Conservation (phyloP, 179 eudicot species). For the Drosera spatulata region DNA sequence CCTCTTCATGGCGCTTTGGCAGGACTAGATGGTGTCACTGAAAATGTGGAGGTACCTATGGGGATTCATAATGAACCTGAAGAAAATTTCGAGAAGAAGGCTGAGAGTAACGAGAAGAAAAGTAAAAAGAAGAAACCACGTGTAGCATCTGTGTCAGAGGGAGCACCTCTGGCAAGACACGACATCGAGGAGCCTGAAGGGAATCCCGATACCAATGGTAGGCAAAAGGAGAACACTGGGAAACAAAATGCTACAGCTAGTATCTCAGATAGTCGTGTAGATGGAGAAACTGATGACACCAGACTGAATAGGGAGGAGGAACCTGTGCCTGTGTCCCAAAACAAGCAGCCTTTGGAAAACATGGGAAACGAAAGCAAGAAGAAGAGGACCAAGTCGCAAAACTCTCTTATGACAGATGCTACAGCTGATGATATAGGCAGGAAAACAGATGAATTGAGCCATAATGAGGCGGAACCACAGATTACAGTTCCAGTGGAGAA, state of each 20-base stretch:
- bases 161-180: constrained; percentile 1
- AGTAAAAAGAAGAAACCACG: no score
- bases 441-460: neutral
- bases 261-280: neutral
- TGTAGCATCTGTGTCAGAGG: neutral
- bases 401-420: neutral
- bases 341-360: constrained; percentile 7
- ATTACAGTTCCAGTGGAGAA: constrained; percentile 5
- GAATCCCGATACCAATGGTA: constrained; percentile 9
- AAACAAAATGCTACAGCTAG: constrained; percentile 4
- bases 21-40: constrained; percentile 3
- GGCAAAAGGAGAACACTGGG: constrained; percentile 5
- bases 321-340: constrained; percentile 11
- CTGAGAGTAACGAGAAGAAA: neutral
- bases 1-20: neutral
- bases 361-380: constrained; percentile 12
- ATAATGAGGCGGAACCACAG: constrained; percentile 13
- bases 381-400: constrained; percentile 18
- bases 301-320: constrained; percentile 4
- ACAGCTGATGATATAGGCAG: neutral
- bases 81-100: constrained; percentile 4
- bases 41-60: constrained; percentile 1
- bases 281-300: constrained; percentile 1
- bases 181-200: constrained; percentile 6
- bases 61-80: constrained; percentile 1